Conservation (phyloP, 768 basidiomycete species). For the Cystofilobasidium bisporidii region DNA sequence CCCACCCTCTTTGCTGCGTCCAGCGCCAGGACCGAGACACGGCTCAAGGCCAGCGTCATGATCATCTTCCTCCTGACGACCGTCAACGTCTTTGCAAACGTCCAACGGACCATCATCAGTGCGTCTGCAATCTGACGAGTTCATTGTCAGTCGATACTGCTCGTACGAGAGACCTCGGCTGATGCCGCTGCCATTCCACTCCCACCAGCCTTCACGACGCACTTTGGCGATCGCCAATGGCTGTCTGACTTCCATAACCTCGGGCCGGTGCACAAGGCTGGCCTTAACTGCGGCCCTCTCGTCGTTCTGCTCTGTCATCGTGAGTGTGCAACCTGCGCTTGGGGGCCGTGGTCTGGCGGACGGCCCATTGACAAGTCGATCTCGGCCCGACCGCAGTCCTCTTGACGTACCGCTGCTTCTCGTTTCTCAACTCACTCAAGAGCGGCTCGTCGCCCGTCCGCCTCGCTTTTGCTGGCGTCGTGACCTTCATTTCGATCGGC, state of each 20-base stretch:
- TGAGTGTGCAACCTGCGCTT: too few species aligned
- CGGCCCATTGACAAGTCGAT: too few species aligned
- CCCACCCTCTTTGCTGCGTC: background rate
- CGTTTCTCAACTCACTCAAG: background rate
- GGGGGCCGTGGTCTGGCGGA: too few species aligned
- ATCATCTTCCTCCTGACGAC: background rate
- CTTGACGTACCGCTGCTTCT: background rate
- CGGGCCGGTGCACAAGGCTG: background rate
- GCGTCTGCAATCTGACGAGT: too few species aligned
- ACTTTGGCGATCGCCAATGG: background rate
- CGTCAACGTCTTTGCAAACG: background rate
- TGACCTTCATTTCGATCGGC: background rate
- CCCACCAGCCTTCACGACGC: background rate
- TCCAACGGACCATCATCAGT: background rate
- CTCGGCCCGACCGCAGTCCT: background rate
- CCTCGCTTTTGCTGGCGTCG: background rate
- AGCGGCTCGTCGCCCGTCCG: background rate
- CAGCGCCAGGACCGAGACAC: background rate
- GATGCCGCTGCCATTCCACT: too few species aligned
- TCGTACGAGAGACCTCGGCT: too few species aligned
- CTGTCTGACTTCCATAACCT: background rate
- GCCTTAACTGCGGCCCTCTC: background rate
- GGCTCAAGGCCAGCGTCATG: too few species aligned
- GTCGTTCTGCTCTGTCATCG: background rate
- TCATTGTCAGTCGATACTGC: too few species aligned